Base-by-base conservation (phyloP, 1,284 basidiomycete species). In the Rhodotorula sp. region DNA sequence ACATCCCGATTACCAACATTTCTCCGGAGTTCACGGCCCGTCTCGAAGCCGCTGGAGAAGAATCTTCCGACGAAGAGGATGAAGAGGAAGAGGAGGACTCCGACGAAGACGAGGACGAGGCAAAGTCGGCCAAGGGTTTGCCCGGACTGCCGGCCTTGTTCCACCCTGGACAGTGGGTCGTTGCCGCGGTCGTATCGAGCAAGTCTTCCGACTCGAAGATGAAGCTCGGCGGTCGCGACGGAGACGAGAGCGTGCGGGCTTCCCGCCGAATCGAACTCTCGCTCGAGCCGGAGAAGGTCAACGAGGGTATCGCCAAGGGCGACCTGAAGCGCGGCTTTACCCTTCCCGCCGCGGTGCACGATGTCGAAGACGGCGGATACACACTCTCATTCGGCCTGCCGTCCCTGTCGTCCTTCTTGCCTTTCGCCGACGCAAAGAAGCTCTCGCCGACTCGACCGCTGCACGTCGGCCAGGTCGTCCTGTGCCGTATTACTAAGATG, bases 1-100 rank as follows among this genome's bases (percentile, higher is more conserved):
- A 99, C 81, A 86, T 99, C 38, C 95, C 97, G 16, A 94, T 99
- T 77, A 98, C 95, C 48, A 89, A 95, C 81, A 87, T 99, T 71
- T 93, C 94, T n/a, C 83, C 86, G 21, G 88, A 91, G 76, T 86
- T 95, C 72, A 98, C 95, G 5, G 78, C 84, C 34, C 84, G 86
- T 23, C 85, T 87, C 3, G 90, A 90, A 76, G 83, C 83, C 49
- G 84, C 86, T 77, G 77, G 78, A 21, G 86, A 87, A 59, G 78
- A 77, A 1, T 61, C 62, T 0, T 68, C 69, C 2, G 84, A 86
- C 56, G 86, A 86, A 43, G 77, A 78, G 31, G 74, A 77, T 15
- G 83, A 84, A 56, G 81, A 81, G 49, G 84, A 84, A 21, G 80
- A 82, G 59, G 43, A 43, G n/a, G 61, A 62, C 5, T 34, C 43